Conservation (phyloP, 176 grass and related monocot genomes). For the Metroxylon sagu region DNA sequence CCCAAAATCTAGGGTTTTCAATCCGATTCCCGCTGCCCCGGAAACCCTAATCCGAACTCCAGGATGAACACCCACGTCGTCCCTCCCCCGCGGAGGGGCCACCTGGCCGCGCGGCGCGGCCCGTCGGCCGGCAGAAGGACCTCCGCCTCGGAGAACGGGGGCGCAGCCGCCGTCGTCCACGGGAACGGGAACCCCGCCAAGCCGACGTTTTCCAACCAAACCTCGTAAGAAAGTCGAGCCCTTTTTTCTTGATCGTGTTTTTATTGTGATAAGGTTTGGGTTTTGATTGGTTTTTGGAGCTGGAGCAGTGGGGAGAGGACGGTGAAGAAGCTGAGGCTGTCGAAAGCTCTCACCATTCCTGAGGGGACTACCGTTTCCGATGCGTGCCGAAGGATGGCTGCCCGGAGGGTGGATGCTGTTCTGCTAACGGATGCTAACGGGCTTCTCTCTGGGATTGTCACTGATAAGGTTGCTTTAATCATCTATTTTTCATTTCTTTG, state of each 20-base stretch:
- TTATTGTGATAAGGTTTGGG: background rate
- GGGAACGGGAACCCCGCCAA: conserved; percentile 48
- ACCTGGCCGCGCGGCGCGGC: background rate
- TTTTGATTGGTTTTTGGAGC: conserved; percentile 17
- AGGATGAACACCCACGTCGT: conserved; percentile 5
- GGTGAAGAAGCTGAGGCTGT: conserved; percentile 90
- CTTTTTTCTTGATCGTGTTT: no score
- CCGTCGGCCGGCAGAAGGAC: background rate
- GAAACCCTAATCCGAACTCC: no score
- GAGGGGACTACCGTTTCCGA: conserved; percentile 80
- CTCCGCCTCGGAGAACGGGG: conserved; percentile 23
- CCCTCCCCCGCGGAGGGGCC: background rate
- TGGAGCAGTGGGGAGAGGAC: conserved; percentile 65
- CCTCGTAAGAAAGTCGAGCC: conserved; percentile 25
- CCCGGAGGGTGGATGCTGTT: conserved; percentile 66
- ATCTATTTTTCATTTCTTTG: background rate
- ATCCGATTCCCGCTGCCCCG: no score
- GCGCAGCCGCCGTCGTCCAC: background rate
- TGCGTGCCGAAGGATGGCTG: conserved; percentile 86
- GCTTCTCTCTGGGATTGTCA: conserved; percentile 95
- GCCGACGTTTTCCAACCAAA: conserved; percentile 24
- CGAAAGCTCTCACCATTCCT: conserved; percentile 88
- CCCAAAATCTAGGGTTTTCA: no score
- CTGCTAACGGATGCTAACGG: conserved; percentile 83
- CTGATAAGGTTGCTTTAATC: conserved; percentile 55